phyloP scores from a whole-genome alignment of 495 filamentous ascomycete species.

The Xylaria castorea region DNA sequence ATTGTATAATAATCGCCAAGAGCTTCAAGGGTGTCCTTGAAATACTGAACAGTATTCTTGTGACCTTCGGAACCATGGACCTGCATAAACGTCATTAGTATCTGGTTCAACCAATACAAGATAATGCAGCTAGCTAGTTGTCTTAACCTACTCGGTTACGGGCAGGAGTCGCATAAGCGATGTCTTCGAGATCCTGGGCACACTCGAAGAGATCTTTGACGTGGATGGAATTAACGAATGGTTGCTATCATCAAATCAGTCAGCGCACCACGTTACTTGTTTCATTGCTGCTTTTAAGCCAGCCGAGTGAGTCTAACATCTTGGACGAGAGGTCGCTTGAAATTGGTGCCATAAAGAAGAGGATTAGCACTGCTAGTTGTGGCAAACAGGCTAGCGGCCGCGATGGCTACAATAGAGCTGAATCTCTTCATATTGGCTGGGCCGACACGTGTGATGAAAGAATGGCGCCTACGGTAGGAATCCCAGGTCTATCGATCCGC shows the following conservation, averaged over 20 bases:
- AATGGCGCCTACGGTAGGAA: background rate
- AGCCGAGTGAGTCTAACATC: constrained; percentile 28
- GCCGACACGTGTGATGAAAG: background rate
- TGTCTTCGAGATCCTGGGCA: constrained; percentile 51
- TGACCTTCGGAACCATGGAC: constrained; percentile 68
- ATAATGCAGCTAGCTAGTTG: background rate
- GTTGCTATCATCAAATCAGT: constrained; percentile 25
- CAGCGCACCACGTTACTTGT: constrained; percentile 7
- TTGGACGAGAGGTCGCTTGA: constrained; percentile 30
- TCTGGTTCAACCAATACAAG: background rate
- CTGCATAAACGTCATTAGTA: constrained; percentile 49
- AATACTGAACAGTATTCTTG: constrained; percentile 67
- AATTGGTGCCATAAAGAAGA: constrained; percentile 22
- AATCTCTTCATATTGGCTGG: constrained; percentile 27
- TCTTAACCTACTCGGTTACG: constrained; percentile 35
- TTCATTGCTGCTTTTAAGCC: background rate
- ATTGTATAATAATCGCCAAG: constrained; percentile 65
- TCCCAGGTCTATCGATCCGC: background rate
- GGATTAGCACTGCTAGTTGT: constrained; percentile 32
- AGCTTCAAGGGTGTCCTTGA: constrained; percentile 57
- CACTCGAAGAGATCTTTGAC: constrained; percentile 49
- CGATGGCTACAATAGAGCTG: constrained; percentile 25
- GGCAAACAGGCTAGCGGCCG: constrained; percentile 31
- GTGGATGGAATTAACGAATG: constrained; percentile 32
- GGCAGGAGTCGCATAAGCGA: constrained; percentile 43